Percentiles rank a stretch among this genome's conserved stretches.
Evolutionary conservation across 106 monocot genomes (phyloP).

Genomic region (Platanthera guangdongensis): DNA sequence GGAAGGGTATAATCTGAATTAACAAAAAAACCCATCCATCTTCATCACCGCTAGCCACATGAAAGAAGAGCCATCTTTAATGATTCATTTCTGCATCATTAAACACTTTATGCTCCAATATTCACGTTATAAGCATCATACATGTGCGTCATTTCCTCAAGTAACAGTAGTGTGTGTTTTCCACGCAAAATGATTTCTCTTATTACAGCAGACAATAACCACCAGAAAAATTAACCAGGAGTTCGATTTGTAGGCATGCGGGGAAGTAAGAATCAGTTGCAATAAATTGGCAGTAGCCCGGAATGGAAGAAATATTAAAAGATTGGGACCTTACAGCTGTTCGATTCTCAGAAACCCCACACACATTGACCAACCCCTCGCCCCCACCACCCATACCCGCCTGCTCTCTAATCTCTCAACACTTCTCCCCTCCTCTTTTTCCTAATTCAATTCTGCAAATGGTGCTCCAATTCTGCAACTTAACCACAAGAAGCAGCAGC

Average conservation of each 20-base stretch:
- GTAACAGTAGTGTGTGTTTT: too few relatives aligned
- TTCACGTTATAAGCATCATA: too few relatives aligned
- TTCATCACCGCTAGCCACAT: too few relatives aligned
- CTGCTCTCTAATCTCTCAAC: neutral
- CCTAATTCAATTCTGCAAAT: neutral
- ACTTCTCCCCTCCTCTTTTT: neutral
- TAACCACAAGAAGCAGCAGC: neutral
- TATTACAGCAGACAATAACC: neutral
- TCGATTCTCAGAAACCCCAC: neutral
- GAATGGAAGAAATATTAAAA: neutral
- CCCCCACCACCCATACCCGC: neutral
- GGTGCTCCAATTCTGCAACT: neutral
- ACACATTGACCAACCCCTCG: neutral
- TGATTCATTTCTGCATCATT: too few relatives aligned
- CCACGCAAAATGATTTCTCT: too few relatives aligned
- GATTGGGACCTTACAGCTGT: neutral
- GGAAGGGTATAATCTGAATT: too few relatives aligned
- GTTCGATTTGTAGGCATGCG: neutral
- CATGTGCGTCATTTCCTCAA: too few relatives aligned
- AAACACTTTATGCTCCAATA: too few relatives aligned
- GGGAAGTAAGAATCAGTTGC: neutral
- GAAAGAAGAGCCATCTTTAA: too few relatives aligned
- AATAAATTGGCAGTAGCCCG: constrained; percentile 1
- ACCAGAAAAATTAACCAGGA: neutral
- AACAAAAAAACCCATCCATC: too few relatives aligned